phyloP scores from a whole-genome alignment of 2,329 filamentous ascomycete species.

The Venturia aucupariae region DNA sequence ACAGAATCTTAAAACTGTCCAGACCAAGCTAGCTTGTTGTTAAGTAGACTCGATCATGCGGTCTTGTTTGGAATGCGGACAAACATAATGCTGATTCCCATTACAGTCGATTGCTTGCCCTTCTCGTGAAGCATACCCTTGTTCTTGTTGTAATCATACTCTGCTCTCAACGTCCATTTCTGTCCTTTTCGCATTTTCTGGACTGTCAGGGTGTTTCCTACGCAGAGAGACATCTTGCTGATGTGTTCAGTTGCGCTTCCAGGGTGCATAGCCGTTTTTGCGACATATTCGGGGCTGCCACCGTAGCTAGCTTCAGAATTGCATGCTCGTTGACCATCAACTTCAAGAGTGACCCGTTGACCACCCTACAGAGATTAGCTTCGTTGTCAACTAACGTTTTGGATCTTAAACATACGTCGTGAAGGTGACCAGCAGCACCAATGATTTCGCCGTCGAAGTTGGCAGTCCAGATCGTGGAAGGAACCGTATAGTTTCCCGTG shows the following conservation, averaged over 20 bases:
- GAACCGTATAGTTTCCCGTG: constrained; percentile 3
- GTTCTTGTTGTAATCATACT: constrained; percentile 14
- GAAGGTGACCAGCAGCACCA: constrained; percentile 13
- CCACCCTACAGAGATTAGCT: constrained; percentile 7
- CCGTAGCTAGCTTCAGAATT: constrained; percentile 8
- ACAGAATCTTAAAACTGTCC: too few species aligned
- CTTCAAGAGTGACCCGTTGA: neutral
- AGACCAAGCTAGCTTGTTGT: neutral
- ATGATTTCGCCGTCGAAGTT: constrained; percentile 15
- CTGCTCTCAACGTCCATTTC: constrained; percentile 10
- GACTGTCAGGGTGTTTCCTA: neutral
- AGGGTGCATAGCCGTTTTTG: neutral
- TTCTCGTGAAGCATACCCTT: constrained; percentile 9
- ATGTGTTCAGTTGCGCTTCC: constrained; percentile 12
- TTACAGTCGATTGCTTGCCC: constrained; percentile 8
- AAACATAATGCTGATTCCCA: constrained; percentile 15
- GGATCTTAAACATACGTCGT: constrained; percentile 2
- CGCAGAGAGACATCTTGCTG: constrained; percentile 13
- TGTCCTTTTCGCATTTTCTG: constrained; percentile 12
- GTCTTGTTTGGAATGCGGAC: neutral
- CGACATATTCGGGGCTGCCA: constrained; percentile 4
- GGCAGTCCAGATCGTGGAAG: constrained; percentile 7
- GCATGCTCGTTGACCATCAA: constrained; percentile 8
- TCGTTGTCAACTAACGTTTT: neutral
- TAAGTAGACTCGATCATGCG: neutral